Base-by-base conservation (phyloP, 495 filamentous ascomycete species). In the Penicillium paradoxum region DNA sequence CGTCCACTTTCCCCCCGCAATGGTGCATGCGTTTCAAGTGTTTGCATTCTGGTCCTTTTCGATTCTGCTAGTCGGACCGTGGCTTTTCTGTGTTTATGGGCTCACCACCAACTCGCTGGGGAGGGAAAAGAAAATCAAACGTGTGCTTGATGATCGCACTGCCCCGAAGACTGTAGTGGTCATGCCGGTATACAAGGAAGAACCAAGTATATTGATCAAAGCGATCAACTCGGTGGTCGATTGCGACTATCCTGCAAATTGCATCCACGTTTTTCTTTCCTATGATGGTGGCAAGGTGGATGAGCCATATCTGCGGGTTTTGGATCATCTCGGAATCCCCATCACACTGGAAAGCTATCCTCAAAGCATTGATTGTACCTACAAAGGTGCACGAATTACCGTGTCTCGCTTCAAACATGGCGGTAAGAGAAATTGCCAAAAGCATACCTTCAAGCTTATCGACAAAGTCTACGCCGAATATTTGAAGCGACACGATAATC, bases 1-100 rank as follows among this genome's bases (percentile, higher is more conserved):
- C 0, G 69, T 79, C 49, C 75, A 87, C 53, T 91, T 91, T 68
- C 92, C 93, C 1, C 21, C 59, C 6, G 21, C 54, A 2, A 77
- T 93, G 74, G 85, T 91, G 34, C 64, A 55, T 17, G 74, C 87
- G 42, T 78, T 97, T 15, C 93, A 97, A 65, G 95, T 90, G 90
- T 97, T 97, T 58, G 92, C 91, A 4, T 97, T 98, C 64, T 96
- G 88, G 83, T 80, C 88, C n/a, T 98, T 98, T 60, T 84, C 92
- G 0, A 83, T 77, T 45, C 80, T 97, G 11, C 71, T 98, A 29
- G 87, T 85, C 1, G 76, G 96, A 7, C 93, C 93, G 2, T 97
- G 91, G 91, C 78, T 96, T 4, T 88, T 96, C 60, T 97, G 92
- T 67, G 80, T 97, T 39, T 95, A 93, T 64, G 83, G 91, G 57